Percentiles rank a stretch among this genome's conserved stretches.
These are phyloP conservation scores for Nothophytophthora sp. DNA, from an alignment of 352 stramenopile species.

Conservation along the genomic window DNA sequence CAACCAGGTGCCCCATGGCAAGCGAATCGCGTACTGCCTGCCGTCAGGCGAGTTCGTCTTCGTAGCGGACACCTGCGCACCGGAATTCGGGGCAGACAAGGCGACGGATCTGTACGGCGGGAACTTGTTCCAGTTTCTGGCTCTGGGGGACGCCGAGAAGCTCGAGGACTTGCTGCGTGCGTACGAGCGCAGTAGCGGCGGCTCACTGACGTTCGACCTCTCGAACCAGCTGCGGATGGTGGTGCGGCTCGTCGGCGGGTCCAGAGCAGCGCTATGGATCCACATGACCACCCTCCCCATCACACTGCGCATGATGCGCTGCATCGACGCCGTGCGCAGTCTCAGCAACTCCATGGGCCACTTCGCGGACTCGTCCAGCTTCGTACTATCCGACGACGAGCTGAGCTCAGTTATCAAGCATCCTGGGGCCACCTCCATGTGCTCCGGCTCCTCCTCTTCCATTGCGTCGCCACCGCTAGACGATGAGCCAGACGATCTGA, in stretches of 20 bases:
- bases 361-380: conserved; percentile 75
- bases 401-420: conserved; percentile 37
- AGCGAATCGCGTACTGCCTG: conserved; percentile 66
- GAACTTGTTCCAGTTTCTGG: conserved; percentile 63
- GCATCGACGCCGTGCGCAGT: conserved; percentile 73
- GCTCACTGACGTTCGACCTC: conserved; percentile 10
- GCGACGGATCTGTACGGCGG: conserved; percentile 58
- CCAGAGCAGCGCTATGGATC: conserved; percentile 45
- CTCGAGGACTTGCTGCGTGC: conserved; percentile 57
- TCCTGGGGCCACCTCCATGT: conserved; percentile 1
- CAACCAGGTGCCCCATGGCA: conserved; percentile 43
- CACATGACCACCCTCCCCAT: conserved; percentile 60
- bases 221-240: conserved; percentile 44
- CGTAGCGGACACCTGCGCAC: conserved; percentile 46
- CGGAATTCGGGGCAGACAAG: conserved; percentile 31
- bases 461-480: conserved; percentile 5
- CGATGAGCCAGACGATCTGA: conserved; percentile 29
- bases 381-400: conserved; percentile 73
- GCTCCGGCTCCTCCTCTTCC: conserved; percentile 5
- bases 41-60: conserved; percentile 77
- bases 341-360: conserved; percentile 34
- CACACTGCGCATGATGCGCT: conserved; percentile 75
- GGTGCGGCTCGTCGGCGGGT: conserved; percentile 31
- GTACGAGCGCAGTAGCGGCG: conserved; percentile 17
- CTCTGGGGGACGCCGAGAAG: conserved; percentile 55